Evolutionary conservation across 2,329 filamentous ascomycete genomes (phyloP), one percentile per base, ranked within the genome.

Genomic region (Escovopsis sp.): DNA sequence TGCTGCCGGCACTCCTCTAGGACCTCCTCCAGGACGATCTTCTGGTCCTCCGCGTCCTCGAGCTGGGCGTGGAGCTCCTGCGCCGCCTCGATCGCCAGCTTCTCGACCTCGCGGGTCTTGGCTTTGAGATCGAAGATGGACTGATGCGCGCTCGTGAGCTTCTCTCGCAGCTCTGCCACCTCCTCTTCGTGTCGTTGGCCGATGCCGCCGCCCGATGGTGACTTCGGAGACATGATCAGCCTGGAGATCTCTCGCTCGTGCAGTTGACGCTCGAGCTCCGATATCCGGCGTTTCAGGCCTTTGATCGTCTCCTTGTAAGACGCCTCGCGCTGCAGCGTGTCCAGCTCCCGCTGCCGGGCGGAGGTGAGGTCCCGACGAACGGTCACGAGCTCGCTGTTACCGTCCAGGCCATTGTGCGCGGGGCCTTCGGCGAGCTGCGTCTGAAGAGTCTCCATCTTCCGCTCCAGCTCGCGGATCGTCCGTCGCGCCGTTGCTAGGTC

Each of bases 381-480:
- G 17, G 71, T 51, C 9, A 71, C 73, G 14, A 81, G 45, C 41
- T 80, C 74, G 41, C 62, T 59, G 41, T 58, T 59, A 14, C 62
- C 65, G 21, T 65, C 61, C 12, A 43, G 46, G 27, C 54, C 55
- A 3, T 54, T 52, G n/a, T 53, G 45, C 4, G 48, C 45, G 14
- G 58, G 44, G 13, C 42, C 42, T 10, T 51, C 48, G n/a, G 55
- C 57, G 11, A 62, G 53, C 39, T 58, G 57, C 18, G 51, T 54
- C 37, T 73, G 65, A 42, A 70, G 68, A 36, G 73, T 67, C 31
- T 69, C 61, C 15, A 79, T 56, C 35, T 70, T 63, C 26, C 64
- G 62, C 51, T 84, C 76, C n/a, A 83, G 64, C 17, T 78, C 71
- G 35, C 70, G 67, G 27, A 79, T 69, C 29, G 70, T 78, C 32